These are phyloP conservation scores for Ophiognomonia clavigignenti-juglandacearum DNA, from an alignment of 2,329 filamentous ascomycete species.

Conservation along the genomic window DNA sequence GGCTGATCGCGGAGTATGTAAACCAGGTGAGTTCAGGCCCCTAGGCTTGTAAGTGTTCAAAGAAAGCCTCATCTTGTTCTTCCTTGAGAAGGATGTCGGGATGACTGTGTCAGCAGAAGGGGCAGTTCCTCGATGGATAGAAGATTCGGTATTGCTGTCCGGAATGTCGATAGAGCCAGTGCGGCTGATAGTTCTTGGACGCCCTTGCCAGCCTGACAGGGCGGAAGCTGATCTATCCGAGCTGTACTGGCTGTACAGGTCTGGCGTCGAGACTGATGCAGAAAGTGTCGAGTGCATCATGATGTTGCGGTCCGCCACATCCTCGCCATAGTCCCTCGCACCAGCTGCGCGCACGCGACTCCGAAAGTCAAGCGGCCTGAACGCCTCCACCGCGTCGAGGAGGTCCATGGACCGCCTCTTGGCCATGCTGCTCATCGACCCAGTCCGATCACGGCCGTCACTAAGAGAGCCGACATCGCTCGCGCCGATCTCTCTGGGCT, in stretches of 20 bases:
- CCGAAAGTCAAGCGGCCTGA: slow-evolving; percentile 44
- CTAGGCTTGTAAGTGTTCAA: slow-evolving; percentile 10
- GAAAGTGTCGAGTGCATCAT: too few species aligned
- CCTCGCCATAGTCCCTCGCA: slow-evolving; percentile 55
- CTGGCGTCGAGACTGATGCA: background rate
- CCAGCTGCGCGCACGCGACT: slow-evolving; percentile 46
- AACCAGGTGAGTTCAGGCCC: slow-evolving; percentile 2
- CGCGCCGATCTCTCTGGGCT: background rate
- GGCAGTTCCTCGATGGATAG: background rate
- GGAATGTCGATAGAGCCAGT: background rate
- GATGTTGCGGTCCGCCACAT: slow-evolving; percentile 61
- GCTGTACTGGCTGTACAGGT: background rate
- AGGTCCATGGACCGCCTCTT: slow-evolving; percentile 30
- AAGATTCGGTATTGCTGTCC: background rate
- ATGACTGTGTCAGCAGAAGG: background rate
- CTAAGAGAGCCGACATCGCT: background rate
- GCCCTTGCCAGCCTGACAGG: too few species aligned
- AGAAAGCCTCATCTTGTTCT: slow-evolving; percentile 2
- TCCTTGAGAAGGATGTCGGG: background rate
- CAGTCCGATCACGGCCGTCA: background rate
- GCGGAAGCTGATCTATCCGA: background rate
- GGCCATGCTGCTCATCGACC: slow-evolving; percentile 8
- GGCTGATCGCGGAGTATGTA: background rate
- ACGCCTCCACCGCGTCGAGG: slow-evolving; percentile 51
- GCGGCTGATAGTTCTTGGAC: background rate